Base-by-base conservation (phyloP, 805 yeast species). In the Candida coleopterorum region DNA sequence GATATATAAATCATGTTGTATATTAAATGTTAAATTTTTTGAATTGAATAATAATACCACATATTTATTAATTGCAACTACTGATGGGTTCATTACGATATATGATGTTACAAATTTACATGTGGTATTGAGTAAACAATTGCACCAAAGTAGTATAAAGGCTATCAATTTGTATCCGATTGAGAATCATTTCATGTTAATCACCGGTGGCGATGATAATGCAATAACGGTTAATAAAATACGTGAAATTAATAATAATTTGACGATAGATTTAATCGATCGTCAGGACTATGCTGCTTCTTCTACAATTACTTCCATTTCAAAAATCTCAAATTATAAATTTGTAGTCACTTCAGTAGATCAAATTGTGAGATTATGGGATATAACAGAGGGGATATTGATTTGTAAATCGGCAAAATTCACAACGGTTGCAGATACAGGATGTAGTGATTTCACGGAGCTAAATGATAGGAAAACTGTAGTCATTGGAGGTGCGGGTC, bases 181-280 rank as follows among this genome's bases (percentile, higher is more conserved):
- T 0, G 30, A 12, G 0, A 38, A 42, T 6, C 39, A 61, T 2
- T 51, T 58, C 16, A 44, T 32, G 4, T 55, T 85, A 4, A 62
- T 78, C 4, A 77, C 96, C 1, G 97, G 96, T 22, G 97, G 98
- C 37, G 98, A 93, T 53, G 98, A 93, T 50, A 89, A 90, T 58
- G 83, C 87, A 0, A 50, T 82, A 22, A 40, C 57, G 1, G 34
- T 62, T 7, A 55, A 59, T 1, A 50, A 47, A 8, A 47, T 55
- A 7, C 41, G 35, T 0, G 8, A 15, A 6, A 14, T 14, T 9
- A 4, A 3, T 6, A 7, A 15, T 22, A 12, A 12, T 2, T 35
- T 53, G 3, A 33, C 27, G 1, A 50, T 74, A 20, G 41, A 44
- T 0, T 51, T 62, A 0, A 37, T 48, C 0, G 49, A 65, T 1